Percentiles rank a stretch among this genome's conserved stretches.
Evolutionary conservation across 75 land plant species (phyloP).

Genomic region (Cupressus sempervirens): DNA sequence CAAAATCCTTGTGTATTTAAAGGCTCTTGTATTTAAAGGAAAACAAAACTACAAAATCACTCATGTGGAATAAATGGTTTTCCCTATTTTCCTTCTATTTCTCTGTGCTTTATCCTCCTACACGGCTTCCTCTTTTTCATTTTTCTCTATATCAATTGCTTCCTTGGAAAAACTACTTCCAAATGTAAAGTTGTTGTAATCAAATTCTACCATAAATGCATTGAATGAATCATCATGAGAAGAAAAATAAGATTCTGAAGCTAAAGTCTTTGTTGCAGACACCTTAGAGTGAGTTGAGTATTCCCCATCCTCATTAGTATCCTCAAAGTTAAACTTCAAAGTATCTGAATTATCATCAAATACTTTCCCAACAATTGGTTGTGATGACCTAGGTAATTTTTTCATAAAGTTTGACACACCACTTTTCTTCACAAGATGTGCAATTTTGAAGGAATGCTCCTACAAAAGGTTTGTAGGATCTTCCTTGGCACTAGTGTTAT

Average conservation of each 20-base stretch:
- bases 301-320: constrained; percentile 19
- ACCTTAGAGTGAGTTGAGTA: background rate
- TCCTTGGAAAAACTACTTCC: constrained; percentile 10
- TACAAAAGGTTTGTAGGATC: constrained; percentile 8
- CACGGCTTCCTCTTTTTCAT: too few species aligned
- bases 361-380: constrained; percentile 16
- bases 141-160: too few species aligned
- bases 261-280: constrained; percentile 10
- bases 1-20: too few species aligned
- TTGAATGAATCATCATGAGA: constrained; percentile 54
- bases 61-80: too few species aligned
- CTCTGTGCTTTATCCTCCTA: too few species aligned
- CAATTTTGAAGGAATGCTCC: constrained; percentile 23
- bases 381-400: constrained; percentile 14
- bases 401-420: constrained; percentile 16
- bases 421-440: constrained; percentile 8
- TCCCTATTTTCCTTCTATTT: too few species aligned
- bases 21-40: too few species aligned
- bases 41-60: too few species aligned
- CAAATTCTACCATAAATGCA: constrained; percentile 82
- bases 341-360: constrained; percentile 31
- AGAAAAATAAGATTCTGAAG: constrained; percentile 14
- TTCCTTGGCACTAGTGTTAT: constrained; percentile 13
- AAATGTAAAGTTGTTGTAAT: constrained; percentile 29
- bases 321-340: too few species aligned